Base-by-base conservation (phyloP, 257 asterid species). In the Nicotiana otophora region DNA sequence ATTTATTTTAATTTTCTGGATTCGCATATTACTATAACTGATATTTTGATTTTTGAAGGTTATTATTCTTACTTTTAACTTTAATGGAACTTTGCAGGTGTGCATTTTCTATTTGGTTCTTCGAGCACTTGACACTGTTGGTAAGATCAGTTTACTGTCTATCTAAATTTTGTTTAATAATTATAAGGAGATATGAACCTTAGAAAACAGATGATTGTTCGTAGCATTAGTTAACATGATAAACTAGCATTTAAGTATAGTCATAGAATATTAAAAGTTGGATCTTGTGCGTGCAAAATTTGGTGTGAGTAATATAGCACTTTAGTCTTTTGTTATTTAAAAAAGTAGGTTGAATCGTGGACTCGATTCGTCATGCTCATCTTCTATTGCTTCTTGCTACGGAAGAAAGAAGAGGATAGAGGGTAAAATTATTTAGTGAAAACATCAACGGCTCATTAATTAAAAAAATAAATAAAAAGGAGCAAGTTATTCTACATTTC, bases 81-180 rank as follows among this genome's bases (percentile, higher is more conserved):
- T 48, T 31, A 12, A 15, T 74, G 48, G 15, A 81, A 81, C 61
- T 69, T 89, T 82, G 81, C 97, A 96, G 99, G 86, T 96, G 63
- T 94, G 99, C 90, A 88, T 96, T 82, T 96, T 96, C 86, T 96
- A 96, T 90, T 86, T 96, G 97, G 99, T 96, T 84, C 99, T 96
- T 82, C 91, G 99, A 67, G 99, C 96, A 19, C 98, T 96, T 39
- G 99, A 96, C 87, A 96, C 98, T 76, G 97, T 96, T 84, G 99
- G 99, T 96, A 92, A 83, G 97, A 51, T 89, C 57, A 67, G 58
- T 75, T 42, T 77, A 66, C 75, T 63, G 4, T 68, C 33, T 42
- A 36, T 30, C 42, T 2, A 3, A 20, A 11, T n/a, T 64, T 8
- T 23, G 8, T 15, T 28, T 72, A 20, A n/a, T 33, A 12, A 72